Conservation (phyloP, 768 basidiomycete genomes). For the Collybiopsis confluens region DNA sequence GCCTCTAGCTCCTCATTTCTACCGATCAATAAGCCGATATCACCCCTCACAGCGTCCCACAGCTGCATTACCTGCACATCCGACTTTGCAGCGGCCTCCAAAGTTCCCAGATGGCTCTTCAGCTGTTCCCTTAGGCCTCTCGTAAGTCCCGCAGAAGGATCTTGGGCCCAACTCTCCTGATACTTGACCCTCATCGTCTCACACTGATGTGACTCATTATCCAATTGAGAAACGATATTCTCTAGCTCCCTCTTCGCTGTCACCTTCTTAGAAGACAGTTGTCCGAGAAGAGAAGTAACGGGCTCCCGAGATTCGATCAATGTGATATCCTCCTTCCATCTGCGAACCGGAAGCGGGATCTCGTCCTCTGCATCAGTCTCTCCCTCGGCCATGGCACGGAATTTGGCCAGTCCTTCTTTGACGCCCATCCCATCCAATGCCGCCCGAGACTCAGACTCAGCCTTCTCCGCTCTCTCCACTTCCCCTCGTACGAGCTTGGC, state of each 20-base stretch:
- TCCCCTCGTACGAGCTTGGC: conserved; percentile 89
- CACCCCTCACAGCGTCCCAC: conserved; percentile 56
- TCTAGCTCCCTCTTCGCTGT: conserved; percentile 61
- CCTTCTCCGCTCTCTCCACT: conserved; percentile 80
- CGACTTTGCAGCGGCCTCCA: conserved; percentile 74
- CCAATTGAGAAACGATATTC: conserved; percentile 59
- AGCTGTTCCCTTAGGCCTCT: conserved; percentile 73
- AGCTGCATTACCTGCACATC: conserved; percentile 71
- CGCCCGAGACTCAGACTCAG: conserved; percentile 76
- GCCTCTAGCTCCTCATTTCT: conserved; percentile 43
- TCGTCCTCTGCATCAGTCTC: conserved; percentile 59
- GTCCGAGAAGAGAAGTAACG: conserved; percentile 58
- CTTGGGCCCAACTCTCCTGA: conserved; percentile 82
- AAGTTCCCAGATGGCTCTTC: conserved; percentile 64
- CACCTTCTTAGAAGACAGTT: conserved; percentile 56
- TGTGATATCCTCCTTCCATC: conserved; percentile 72
- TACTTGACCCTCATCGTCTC: conserved; percentile 87
- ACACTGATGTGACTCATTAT: conserved; percentile 81
- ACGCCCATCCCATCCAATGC: conserved; percentile 81
- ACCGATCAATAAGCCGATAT: conserved; percentile 25
- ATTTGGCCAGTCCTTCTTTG: conserved; percentile 63
- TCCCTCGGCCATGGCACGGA: conserved; percentile 67
- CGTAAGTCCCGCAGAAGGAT: conserved; percentile 71
- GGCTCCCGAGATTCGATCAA: conserved; percentile 65
- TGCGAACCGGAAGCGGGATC: conserved; percentile 64